Percentiles rank a stretch among this genome's conserved stretches.
Evolutionary conservation across 805 yeast species (phyloP).

Genomic region (Dipodascus albidus): DNA sequence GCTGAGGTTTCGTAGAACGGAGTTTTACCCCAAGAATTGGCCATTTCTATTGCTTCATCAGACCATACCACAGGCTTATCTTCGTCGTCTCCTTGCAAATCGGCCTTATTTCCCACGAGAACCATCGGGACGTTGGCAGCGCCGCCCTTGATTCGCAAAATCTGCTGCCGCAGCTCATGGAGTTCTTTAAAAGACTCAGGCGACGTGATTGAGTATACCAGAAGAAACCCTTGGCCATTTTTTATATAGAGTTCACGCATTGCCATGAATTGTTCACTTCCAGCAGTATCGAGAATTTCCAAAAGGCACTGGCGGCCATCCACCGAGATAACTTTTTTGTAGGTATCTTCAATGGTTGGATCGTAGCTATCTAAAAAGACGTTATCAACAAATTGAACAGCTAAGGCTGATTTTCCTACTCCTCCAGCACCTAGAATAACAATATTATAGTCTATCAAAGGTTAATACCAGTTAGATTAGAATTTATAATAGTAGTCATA

Average conservation of each 20-base stretch:
- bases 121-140: constrained; percentile 70
- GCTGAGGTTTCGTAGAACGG: constrained; percentile 94
- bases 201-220: constrained; percentile 78
- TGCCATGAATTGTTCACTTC: constrained; percentile 90
- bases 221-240: constrained; percentile 79
- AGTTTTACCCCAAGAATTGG: constrained; percentile 78
- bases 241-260: constrained; percentile 68
- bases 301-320: constrained; percentile 81
- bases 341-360: constrained; percentile 95
- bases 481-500: neutral
- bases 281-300: constrained; percentile 88
- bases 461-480: too few species aligned
- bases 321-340: constrained; percentile 75
- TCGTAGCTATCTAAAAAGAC: constrained; percentile 85
- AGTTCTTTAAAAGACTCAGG: constrained; percentile 68
- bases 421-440: constrained; percentile 96
- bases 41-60: constrained; percentile 75
- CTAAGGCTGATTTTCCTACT: constrained; percentile 78
- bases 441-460: constrained; percentile 62
- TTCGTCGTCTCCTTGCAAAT: constrained; percentile 62
- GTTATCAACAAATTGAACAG: constrained; percentile 81
- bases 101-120: constrained; percentile 84
- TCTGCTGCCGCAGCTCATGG: constrained; percentile 70
- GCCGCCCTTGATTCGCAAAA: constrained; percentile 69
- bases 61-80: constrained; percentile 35